Conservation (phyloP, 2,329 filamentous ascomycete species). For the Coniochaeta sp. region DNA sequence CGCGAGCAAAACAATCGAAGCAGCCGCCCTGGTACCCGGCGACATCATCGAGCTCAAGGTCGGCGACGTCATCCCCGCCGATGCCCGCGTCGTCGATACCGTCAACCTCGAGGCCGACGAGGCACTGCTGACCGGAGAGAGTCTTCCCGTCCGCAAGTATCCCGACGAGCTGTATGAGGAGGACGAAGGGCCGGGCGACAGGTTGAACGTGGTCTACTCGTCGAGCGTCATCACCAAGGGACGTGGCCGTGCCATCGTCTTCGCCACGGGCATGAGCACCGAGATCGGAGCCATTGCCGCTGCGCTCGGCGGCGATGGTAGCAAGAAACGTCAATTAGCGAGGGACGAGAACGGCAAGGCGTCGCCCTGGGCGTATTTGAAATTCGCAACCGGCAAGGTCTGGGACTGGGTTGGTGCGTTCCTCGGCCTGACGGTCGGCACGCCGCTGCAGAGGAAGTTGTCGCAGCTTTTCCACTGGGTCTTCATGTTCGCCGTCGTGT, state of each 20-base stretch:
- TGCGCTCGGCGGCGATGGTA: conserved; percentile 50
- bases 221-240: conserved; percentile 58
- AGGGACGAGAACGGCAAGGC: conserved; percentile 44
- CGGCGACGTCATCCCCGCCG: conserved; percentile 34
- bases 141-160: conserved; percentile 49
- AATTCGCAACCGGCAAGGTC: conserved; percentile 38
- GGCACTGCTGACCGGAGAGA: conserved; percentile 56
- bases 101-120: conserved; percentile 54
- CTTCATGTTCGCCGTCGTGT: conserved; percentile 46
- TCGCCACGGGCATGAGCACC: conserved; percentile 51
- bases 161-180: conserved; percentile 38
- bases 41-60: conserved; percentile 49
- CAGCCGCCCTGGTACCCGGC: conserved; percentile 46
- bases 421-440: conserved; percentile 45
- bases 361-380: conserved; percentile 44
- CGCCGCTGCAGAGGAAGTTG: conserved; percentile 60
- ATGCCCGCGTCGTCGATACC: conserved; percentile 34
- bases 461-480: conserved; percentile 61
- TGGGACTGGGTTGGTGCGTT: not conserved
- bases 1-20: conserved; percentile 38
- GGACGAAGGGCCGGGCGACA: conserved; percentile 51
- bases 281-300: conserved; percentile 59
- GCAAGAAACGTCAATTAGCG: conserved; percentile 42
- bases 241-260: conserved; percentile 51
- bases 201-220: conserved; percentile 56